Evolutionary conservation across 768 basidiomycete genomes (phyloP).

Genomic region (Mycena haematopus): DNA sequence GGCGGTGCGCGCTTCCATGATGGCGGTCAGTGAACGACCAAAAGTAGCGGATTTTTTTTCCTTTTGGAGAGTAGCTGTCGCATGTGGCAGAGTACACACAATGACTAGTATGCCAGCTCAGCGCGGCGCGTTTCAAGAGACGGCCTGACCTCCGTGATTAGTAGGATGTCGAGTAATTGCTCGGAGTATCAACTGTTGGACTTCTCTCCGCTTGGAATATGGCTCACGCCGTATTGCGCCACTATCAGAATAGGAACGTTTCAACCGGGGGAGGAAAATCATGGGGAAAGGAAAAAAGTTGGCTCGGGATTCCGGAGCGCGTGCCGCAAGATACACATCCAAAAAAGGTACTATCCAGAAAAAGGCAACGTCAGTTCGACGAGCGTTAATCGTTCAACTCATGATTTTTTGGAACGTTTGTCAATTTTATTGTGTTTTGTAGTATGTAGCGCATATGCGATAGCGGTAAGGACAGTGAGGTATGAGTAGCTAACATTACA

Average conservation of each 20-base stretch:
- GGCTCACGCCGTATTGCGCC: background rate
- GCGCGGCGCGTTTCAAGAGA: background rate
- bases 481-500: slow-evolving; percentile 18
- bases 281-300: background rate
- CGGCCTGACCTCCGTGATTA: background rate
- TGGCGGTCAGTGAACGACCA: slow-evolving; percentile 3
- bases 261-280: slow-evolving; percentile 6
- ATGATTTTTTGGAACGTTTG: background rate
- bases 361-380: slow-evolving; percentile 3
- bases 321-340: background rate
- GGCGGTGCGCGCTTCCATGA: slow-evolving; percentile 19
- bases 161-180: slow-evolving; percentile 1
- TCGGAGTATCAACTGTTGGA: background rate
- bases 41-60: background rate
- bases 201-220: background rate
- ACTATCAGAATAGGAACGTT: slow-evolving; percentile 16
- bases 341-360: background rate
- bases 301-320: slow-evolving; percentile 5
- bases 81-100: no score
- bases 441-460: slow-evolving; percentile 12
- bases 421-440: slow-evolving; percentile 28
- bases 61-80: background rate
- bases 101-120: background rate
- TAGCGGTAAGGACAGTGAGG: slow-evolving; percentile 20
- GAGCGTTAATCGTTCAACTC: background rate